phyloP scores from a whole-genome alignment of 2,329 filamentous ascomycete species.

The Penicillium glabrum region DNA sequence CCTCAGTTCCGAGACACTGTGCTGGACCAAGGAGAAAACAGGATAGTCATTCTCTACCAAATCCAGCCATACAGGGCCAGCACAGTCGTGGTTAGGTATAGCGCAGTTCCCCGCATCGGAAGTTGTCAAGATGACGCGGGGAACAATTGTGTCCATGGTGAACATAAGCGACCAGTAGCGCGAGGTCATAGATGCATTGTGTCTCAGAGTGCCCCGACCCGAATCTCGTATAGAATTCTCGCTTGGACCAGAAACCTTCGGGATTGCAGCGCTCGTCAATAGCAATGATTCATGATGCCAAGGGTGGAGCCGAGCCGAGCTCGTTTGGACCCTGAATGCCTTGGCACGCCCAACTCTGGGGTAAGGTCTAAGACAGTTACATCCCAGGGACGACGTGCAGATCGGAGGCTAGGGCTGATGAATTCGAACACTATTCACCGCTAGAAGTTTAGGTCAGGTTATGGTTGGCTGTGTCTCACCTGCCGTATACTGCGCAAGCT shows the following conservation, averaged over 20 bases:
- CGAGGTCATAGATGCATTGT: conserved; percentile 3
- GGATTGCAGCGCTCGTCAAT: neutral
- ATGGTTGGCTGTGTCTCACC: conserved; percentile 23
- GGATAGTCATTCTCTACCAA: neutral
- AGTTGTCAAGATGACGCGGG: neutral
- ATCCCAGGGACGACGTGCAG: conserved; percentile 9
- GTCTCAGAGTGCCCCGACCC: conserved; percentile 12
- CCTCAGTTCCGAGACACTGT: neutral
- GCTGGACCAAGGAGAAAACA: neutral
- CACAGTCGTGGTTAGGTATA: neutral
- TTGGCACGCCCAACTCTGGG: conserved; percentile 6
- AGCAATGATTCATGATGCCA: conserved; percentile 7
- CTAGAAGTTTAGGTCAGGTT: neutral
- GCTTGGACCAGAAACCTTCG: neutral
- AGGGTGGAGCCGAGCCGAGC: neutral
- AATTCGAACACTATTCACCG: neutral
- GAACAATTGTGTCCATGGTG: neutral
- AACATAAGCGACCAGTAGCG: neutral
- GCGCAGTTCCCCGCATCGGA: neutral
- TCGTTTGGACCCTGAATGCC: neutral
- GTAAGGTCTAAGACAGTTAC: conserved; percentile 22
- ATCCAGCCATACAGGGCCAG: neutral
- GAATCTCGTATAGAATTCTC: neutral
- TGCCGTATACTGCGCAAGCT: neutral
- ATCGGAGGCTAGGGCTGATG: neutral